A percentile compares a stretch with the other conserved stretches of the same genome.
Conservation (phyloP, 2,329 filamentous ascomycete species). For the Epichloe uncinata region DNA sequence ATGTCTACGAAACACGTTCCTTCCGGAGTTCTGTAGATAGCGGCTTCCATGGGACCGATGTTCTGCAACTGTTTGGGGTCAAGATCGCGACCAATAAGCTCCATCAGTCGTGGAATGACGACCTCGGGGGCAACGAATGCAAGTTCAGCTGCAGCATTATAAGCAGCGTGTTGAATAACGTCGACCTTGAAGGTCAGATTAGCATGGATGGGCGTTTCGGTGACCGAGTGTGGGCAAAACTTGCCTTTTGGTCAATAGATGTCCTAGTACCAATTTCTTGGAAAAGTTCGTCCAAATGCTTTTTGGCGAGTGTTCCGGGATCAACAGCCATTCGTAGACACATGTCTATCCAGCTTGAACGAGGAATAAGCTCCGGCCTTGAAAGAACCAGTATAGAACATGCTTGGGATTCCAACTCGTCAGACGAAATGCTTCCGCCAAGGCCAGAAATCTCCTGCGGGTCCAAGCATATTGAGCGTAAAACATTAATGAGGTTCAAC, state of each 20-base stretch:
- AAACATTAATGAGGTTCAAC: conserved; percentile 45
- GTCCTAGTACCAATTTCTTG: conserved; percentile 47
- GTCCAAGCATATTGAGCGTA: conserved; percentile 50
- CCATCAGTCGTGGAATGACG: conserved; percentile 63
- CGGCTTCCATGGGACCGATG: conserved; percentile 77
- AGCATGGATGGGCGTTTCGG: background rate
- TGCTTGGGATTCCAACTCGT: conserved; percentile 54
- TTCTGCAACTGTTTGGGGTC: conserved; percentile 53
- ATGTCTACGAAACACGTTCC: conserved; percentile 85
- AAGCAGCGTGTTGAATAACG: conserved; percentile 54
- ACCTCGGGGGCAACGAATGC: conserved; percentile 83
- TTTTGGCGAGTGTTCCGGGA: conserved; percentile 62
- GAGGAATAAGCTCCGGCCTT: conserved; percentile 63
- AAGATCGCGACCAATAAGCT: conserved; percentile 62
- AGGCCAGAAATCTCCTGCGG: conserved; percentile 34
- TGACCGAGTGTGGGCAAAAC: background rate
- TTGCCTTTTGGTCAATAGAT: conserved; percentile 38
- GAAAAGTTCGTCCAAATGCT: conserved; percentile 51
- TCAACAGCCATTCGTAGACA: conserved; percentile 71
- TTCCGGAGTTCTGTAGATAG: conserved; percentile 83
- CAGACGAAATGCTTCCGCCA: conserved; percentile 29
- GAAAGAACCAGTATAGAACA: conserved; percentile 66
- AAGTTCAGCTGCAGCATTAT: conserved; percentile 74
- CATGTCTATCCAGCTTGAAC: conserved; percentile 76
- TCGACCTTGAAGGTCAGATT: conserved; percentile 14